Percentiles rank a stretch among this genome's conserved stretches.
Conservation (phyloP, 148 eudicot species). For the Oxyria digyna region DNA sequence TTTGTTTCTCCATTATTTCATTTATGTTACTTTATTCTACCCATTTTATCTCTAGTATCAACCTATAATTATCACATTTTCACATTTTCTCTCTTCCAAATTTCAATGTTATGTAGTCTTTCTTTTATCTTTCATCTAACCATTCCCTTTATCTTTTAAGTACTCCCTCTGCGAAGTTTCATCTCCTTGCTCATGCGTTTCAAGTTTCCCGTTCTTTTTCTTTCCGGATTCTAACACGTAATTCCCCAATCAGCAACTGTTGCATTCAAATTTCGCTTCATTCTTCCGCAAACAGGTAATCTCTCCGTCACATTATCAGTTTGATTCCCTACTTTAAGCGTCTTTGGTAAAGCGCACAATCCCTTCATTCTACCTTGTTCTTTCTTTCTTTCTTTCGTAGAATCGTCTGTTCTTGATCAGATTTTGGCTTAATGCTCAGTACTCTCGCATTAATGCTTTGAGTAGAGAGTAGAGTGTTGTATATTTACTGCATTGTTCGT, state of each 20-base stretch:
- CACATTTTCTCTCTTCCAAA: too few relatives aligned
- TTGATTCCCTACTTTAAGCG: not conserved
- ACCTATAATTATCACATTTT: too few relatives aligned
- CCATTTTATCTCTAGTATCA: too few relatives aligned
- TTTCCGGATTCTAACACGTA: too few relatives aligned
- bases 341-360: not conserved
- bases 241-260: too few relatives aligned
- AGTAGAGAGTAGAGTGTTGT: not conserved
- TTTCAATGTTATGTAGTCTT: too few relatives aligned
- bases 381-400: not conserved
- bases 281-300: not conserved
- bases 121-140: too few relatives aligned
- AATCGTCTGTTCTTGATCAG: not conserved
- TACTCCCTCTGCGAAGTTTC: not conserved
- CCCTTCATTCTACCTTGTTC: slow-evolving; percentile 2
- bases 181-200: not conserved
- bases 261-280: not conserved
- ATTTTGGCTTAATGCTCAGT: not conserved
- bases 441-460: not conserved
- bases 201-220: not conserved
- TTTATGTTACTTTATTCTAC: too few relatives aligned
- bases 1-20: too few relatives aligned
- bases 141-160: not conserved
- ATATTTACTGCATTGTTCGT: slow-evolving; percentile 1
- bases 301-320: not conserved